Percentiles rank a stretch among this genome's conserved stretches.
phyloP scores from a whole-genome alignment of 2,329 filamentous ascomycete genomes.

The Cercospora zeina region DNA sequence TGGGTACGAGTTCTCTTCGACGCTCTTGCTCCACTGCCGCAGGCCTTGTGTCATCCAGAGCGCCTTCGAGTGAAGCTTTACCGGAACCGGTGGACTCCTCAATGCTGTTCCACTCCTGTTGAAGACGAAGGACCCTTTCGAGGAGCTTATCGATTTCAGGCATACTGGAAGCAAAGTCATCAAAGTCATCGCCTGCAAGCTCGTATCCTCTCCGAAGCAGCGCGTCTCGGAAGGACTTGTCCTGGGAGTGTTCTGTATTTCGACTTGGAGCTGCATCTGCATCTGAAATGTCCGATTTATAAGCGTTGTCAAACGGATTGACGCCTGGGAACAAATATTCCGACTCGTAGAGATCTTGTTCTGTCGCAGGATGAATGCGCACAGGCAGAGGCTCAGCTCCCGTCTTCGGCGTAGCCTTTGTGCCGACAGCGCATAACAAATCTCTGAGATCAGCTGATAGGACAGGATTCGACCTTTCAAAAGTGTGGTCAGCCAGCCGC shows the following conservation, averaged over 20 bases:
- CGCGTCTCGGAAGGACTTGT: not conserved
- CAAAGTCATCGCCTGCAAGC: slow-evolving; percentile 1
- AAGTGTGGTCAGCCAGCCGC: not conserved
- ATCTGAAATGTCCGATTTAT: not conserved
- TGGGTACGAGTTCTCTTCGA: not conserved
- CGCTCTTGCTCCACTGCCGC: not conserved
- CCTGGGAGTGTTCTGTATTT: not conserved
- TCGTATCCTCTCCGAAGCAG: not conserved
- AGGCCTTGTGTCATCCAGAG: not conserved
- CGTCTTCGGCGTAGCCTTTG: slow-evolving; percentile 21
- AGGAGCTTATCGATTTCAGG: slow-evolving; percentile 18
- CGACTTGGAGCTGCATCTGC: not conserved
- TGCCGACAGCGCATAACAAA: slow-evolving; percentile 24
- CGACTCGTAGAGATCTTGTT: slow-evolving; percentile 56
- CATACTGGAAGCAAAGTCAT: not conserved
- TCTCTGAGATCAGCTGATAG: slow-evolving; percentile 24
- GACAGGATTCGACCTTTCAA: not conserved
- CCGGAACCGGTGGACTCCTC: slow-evolving; percentile 9
- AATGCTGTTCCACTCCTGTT: slow-evolving; percentile 22
- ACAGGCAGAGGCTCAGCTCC: slow-evolving; percentile 20
- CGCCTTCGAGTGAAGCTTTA: not conserved
- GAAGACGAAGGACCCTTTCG: slow-evolving; percentile 10
- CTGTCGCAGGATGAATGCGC: slow-evolving; percentile 40
- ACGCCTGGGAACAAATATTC: slow-evolving; percentile 9
- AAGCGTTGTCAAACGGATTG: slow-evolving; percentile 5